Percentiles rank a stretch among this genome's conserved stretches.
phyloP scores from a whole-genome alignment of 192 early-diverging fungal species.

The Linnemannia schmuckeri region DNA sequence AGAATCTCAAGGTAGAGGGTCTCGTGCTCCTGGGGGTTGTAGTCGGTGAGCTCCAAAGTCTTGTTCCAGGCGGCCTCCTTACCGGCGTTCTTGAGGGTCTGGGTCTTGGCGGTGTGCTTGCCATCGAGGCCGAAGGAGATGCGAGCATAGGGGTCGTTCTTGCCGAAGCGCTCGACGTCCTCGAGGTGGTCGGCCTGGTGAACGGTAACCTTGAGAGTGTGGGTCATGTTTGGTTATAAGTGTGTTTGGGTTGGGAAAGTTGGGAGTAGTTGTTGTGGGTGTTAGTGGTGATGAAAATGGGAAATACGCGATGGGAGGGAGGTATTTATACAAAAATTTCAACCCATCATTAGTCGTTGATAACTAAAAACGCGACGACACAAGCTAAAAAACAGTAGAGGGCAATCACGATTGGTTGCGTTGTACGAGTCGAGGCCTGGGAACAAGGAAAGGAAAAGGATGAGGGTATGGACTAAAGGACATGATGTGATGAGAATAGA shows the following conservation, averaged over 20 bases:
- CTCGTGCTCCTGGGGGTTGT: constrained; percentile 35
- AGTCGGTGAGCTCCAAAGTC: constrained; percentile 40
- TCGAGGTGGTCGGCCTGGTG: constrained; percentile 43
- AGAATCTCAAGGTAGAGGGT: constrained; percentile 59
- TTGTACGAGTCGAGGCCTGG: neutral
- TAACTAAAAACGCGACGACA: neutral
- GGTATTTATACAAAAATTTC: constrained; percentile 17
- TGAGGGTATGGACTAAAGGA: neutral
- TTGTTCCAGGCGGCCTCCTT: constrained; percentile 60
- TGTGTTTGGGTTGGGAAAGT: neutral
- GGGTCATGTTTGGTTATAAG: constrained; percentile 39
- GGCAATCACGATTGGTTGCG: neutral
- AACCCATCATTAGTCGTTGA: neutral
- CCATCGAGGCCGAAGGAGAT: constrained; percentile 42
- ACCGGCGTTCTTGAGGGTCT: constrained; percentile 58
- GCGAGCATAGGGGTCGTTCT: constrained; percentile 62
- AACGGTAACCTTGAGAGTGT: constrained; percentile 41
- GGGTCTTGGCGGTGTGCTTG: constrained; percentile 55
- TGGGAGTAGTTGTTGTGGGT: neutral
- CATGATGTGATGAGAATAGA: neutral
- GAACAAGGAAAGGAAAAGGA: constrained; percentile 4
- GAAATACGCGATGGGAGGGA: neutral
- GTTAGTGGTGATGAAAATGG: neutral
- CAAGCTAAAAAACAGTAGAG: neutral
- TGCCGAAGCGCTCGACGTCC: constrained; percentile 57